These are phyloP conservation scores for Arabidopsis arenosa DNA, from an alignment of 345 rosid genomes.

Conservation along the genomic window DNA sequence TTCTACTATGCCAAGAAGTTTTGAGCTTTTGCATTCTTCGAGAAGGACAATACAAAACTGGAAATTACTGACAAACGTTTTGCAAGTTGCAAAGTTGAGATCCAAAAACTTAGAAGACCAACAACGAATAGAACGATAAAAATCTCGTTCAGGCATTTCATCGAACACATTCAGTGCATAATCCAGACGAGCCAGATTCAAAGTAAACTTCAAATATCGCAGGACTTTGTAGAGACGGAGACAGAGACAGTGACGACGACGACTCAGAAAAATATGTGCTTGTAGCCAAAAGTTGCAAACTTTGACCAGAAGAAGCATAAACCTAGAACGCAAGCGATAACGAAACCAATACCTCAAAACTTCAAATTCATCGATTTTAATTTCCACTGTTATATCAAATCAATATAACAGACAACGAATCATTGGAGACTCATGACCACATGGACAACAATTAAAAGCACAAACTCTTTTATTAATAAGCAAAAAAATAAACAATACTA, in stretches of 20 bases:
- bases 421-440: too few species aligned
- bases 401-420: too few species aligned
- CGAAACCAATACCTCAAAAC: neutral
- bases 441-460: too few species aligned
- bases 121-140: neutral
- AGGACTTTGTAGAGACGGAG: neutral
- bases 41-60: neutral
- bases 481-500: too few species aligned
- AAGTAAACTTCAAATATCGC: neutral
- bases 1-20: constrained; percentile 18
- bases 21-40: constrained; percentile 14
- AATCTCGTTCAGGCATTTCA: constrained; percentile 32
- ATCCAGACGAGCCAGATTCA: neutral
- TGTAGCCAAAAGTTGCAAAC: constrained; percentile 2
- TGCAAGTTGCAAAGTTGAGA: neutral
- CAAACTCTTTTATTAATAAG: neutral
- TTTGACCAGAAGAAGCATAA: constrained; percentile 1
- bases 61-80: neutral
- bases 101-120: neutral
- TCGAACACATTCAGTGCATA: constrained; percentile 11
- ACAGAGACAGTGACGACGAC: neutral
- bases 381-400: too few species aligned
- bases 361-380: neutral
- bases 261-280: neutral
- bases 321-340: too few species aligned